Evolutionary conservation across 257 asterid genomes (phyloP), one percentile per base, ranked within the genome.

Genomic region (Penstemon eatonii): DNA sequence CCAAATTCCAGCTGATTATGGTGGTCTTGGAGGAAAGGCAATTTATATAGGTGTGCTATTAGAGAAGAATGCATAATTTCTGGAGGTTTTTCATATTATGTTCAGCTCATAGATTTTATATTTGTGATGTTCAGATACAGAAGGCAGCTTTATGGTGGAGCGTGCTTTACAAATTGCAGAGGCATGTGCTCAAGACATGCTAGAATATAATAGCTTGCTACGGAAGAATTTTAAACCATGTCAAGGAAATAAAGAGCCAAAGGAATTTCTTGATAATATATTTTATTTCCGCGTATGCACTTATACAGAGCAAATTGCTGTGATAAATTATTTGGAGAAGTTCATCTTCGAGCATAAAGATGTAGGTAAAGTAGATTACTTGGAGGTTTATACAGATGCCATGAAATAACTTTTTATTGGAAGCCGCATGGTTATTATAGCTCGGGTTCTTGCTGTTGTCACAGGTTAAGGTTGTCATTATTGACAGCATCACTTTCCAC

Each of bases 61-160:
- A 65, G 44, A 46, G 18, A 38, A 8, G 8, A 11, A 64, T 63
- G 58, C 67, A 25, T 37, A 6, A 7, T 50, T 41, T 56, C 69
- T 43, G 40, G 45, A 33, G 37, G 10, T 54, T 47, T 41, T 18
- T 25, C 56, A 46, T 40, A 15, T 70, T 39, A 65, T 47, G 45
- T 77, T 75, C 56, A 55, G 40, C 51, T 72, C 36, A 53, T 63
- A 18, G 33, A 43, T 58, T 6, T 57, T 67, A 43, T 19, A 18
- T 63, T 65, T 71, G 60, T 60, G 52, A 43, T 73, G 67, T 66
- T 56, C 78, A 93, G 99, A 93, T 72, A 90, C 99, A 3, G 99
- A 93, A 84, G 99, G 99, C 70, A 90, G 97, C 78, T 93, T 93
- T 70, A 93, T 87, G 97, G 96, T 87, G 66, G 97, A 90, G 65